Evolutionary conservation across 331 rosid genomes (phyloP), one percentile per base, ranked within the genome.

Genomic region (Telfairia occidentalis): DNA sequence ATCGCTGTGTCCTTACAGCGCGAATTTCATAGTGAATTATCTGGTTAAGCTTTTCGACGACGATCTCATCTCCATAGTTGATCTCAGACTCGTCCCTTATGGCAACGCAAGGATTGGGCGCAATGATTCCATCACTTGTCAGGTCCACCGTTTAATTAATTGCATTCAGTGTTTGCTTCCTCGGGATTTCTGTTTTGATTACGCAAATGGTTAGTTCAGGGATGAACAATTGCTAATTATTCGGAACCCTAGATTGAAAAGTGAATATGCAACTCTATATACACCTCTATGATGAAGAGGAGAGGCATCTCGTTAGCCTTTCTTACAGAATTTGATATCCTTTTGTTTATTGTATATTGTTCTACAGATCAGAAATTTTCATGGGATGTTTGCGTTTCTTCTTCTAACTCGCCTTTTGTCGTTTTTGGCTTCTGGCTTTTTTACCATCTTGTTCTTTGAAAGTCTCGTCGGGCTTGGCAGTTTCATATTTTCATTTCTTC

Each of bases 1-100:
- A 79, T 86, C 92, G 18, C 84, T 87, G 6, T 93, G 96, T 79
- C 98, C 98, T 2, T 85, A 83, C 80, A 81, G 96, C 55, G 86
- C 87, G 12, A 80, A 86, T 77, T 91, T 91, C 85, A 77, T 94
- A 9, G 79, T 87, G 57, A 86, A 89, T 80, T 57, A 86, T 78
- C 89, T 91, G 23, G 84, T 78, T 7, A 73, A 88, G 88, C 76
- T 94, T 84, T 91, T 94, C 77, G 38, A 80, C 23, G 75, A 73
- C 5, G 92, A 87, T 45, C 88, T 94, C 13, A 72, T 84, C 71
- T 70, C 90, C 52, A 61, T 94, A 70, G 87, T 89, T 71, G 87
- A 94, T 80, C 96, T 94, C 73, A 84, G 79, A 23, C 92, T 94
- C 59, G 82, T 86, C 58, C 97, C 96, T 24, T 94, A 96, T 91